Percentiles rank a stretch among this genome's conserved stretches.
Evolutionary conservation across 768 basidiomycete species (phyloP).

Genomic region (Suillus clintonianus): DNA sequence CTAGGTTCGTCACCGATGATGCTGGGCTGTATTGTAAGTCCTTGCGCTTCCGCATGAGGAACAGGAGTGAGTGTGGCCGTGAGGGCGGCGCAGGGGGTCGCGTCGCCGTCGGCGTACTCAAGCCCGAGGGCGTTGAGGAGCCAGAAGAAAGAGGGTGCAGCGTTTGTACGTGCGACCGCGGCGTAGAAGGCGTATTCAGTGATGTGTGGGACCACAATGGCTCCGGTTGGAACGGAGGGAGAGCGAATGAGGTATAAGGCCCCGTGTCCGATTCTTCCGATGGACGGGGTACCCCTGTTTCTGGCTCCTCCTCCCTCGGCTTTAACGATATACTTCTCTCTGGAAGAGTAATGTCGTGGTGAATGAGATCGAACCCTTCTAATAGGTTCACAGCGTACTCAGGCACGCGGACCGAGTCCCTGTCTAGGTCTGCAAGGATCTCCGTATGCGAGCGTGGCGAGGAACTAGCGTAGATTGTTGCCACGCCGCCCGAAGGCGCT

Average conservation of each 20-base stretch:
- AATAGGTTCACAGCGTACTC: conserved; percentile 48
- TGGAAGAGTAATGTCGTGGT: conserved; percentile 34
- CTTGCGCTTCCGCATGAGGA: conserved; percentile 32
- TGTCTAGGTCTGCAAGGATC: conserved; percentile 36
- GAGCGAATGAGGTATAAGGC: conserved; percentile 32
- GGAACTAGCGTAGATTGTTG: conserved; percentile 39
- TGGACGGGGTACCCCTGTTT: conserved; percentile 25
- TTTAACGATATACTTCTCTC: conserved; percentile 30
- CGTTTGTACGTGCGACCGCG: conserved; percentile 22
- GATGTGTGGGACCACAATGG: conserved; percentile 21
- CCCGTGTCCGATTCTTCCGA: conserved; percentile 37
- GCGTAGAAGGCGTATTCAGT: conserved; percentile 22
- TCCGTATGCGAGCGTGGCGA: conserved; percentile 37
- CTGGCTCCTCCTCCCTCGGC: conserved; percentile 30
- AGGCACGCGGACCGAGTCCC: conserved; percentile 40
- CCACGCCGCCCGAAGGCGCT: conserved; percentile 26
- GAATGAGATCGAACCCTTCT: conserved; percentile 41
- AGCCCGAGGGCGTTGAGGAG: conserved; percentile 31
- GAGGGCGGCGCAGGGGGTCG: conserved; percentile 20
- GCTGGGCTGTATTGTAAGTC: conserved; percentile 23
- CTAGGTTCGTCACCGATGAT: conserved; percentile 23
- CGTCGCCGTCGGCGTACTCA: conserved; percentile 31
- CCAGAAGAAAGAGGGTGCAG: conserved; percentile 31
- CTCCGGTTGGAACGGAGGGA: conserved; percentile 27
- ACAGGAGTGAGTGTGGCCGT: conserved; percentile 30